A percentile compares a stretch with the other conserved stretches of the same genome.
phyloP scores from a whole-genome alignment of 2,329 filamentous ascomycete genomes.

The Hypomyces perniciosus region DNA sequence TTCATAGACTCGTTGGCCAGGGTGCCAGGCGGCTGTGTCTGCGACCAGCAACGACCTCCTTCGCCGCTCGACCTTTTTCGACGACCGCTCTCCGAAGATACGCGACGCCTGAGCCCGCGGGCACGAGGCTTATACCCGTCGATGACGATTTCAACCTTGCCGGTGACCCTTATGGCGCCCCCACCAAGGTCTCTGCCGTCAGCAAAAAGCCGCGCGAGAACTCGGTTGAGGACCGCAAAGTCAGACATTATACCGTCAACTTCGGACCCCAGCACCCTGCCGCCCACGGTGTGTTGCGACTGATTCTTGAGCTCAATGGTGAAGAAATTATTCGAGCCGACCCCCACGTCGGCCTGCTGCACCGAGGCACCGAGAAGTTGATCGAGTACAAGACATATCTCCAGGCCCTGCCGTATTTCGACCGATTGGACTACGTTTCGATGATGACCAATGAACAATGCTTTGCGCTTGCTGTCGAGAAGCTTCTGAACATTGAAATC shows the following conservation, averaged over 20 bases:
- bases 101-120: constrained; percentile 46
- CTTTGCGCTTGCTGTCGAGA: constrained; percentile 92
- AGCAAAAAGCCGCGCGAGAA: constrained; percentile 44
- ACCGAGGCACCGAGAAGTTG: constrained; percentile 97
- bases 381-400: constrained; percentile 99
- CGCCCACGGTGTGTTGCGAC: constrained; percentile 91
- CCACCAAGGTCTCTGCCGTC: constrained; percentile 34
- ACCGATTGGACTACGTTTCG: constrained; percentile 96
- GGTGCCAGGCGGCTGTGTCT: constrained; percentile 63
- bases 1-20: constrained; percentile 67
- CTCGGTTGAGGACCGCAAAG: constrained; percentile 63
- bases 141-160: constrained; percentile 58
- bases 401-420: constrained; percentile 97
- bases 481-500: constrained; percentile 94
- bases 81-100: constrained; percentile 57
- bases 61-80: constrained; percentile 56
- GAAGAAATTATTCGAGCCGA: constrained; percentile 96
- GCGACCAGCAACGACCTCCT: constrained; percentile 33
- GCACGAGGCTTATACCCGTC: constrained; percentile 59
- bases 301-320: constrained; percentile 96
- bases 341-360: constrained; percentile 92
- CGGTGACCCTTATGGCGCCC: constrained; percentile 43
- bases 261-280: constrained; percentile 98
- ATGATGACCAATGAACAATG: constrained; percentile 99
- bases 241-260: constrained; percentile 98